Evolutionary conservation across 1,284 basidiomycete species (phyloP), one percentile per base, ranked within the genome.

Genomic region (Limonomyces culmigenus): DNA sequence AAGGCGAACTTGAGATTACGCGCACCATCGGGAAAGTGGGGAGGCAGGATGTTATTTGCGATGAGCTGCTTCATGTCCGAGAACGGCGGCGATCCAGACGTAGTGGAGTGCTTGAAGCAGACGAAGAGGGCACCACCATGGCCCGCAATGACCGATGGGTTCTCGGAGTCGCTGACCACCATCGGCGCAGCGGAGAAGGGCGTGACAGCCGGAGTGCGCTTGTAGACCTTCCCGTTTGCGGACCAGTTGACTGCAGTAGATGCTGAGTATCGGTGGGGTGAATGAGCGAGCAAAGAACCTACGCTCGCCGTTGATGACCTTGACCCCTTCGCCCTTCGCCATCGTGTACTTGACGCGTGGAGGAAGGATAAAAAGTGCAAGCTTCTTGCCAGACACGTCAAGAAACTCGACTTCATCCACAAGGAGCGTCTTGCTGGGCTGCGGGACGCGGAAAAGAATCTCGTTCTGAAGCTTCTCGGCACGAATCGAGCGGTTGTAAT

Each of bases 71-170:
- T 35, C 52, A 54, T 53, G 14, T 39, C 34, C 8, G 17, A 32
- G 41, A 40, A 51, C 17, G 50, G 51, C 5, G 36, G 32, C 19
- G 34, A 10, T 8, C 30, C 34, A 23, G 38, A 36, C 25, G 32
- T 38, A 4, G 14, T 32, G 30, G 34, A 37, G 8, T 36, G 34
- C 34, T 45, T 37, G n/a, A 51, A 29, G n/a, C 36, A 40, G 25
- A 53, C 34, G 35, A 53, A 49, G 5, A 52, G 44, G 1, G 48
- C 49, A 14, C 52, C 52, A 14, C 48, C 40, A 3, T 41, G 37
- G 4, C 44, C 43, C 3, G 42, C 42, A n/a, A 36, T 33, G 29
- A 52, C 27, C 3, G 37, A 21, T n/a, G 32, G 12, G 31, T 30
- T 8, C 15, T 38, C 38, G n/a, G 40, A 27, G 6, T 37, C 11